These are phyloP conservation scores for Hirsutella rhossiliensis DNA, from an alignment of 2,329 filamentous ascomycete genomes.

Conservation along the genomic window DNA sequence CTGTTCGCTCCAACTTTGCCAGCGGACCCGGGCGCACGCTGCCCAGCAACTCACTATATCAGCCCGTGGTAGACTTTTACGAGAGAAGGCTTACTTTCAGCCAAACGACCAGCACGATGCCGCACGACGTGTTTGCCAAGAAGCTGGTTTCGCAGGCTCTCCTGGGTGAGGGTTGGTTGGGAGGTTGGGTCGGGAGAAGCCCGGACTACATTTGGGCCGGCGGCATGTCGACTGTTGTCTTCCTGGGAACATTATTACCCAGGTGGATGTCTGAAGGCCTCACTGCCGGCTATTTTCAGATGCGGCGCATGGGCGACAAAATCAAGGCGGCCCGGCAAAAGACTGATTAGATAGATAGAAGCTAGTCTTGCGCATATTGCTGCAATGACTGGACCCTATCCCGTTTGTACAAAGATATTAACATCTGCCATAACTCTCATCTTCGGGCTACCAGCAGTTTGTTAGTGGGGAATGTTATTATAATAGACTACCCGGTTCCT, in stretches of 20 bases:
- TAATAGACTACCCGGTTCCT: too few species aligned
- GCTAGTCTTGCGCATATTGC: too few species aligned
- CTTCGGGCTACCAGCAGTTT: too few species aligned
- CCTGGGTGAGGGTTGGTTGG: conserved; percentile 22
- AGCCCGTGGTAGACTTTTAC: conserved; percentile 32
- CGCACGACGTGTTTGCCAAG: conserved; percentile 24
- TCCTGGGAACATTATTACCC: neutral
- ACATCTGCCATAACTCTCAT: too few species aligned
- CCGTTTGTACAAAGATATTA: too few species aligned
- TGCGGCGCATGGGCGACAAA: neutral
- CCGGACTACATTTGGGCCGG: conserved; percentile 23
- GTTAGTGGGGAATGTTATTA: too few species aligned
- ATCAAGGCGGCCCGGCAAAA: neutral
- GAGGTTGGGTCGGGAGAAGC: conserved; percentile 18
- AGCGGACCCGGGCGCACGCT: conserved; percentile 26
- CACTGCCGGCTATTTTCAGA: neutral
- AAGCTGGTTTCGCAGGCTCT: conserved; percentile 30
- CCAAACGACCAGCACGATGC: conserved; percentile 29
- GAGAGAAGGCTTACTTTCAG: conserved; percentile 32
- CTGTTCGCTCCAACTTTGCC: conserved; percentile 39
- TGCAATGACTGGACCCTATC: too few species aligned
- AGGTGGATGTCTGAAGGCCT: neutral
- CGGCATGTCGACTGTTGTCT: conserved; percentile 11
- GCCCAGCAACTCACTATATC: conserved; percentile 34
- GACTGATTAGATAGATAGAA: too few species aligned